Conservation (phyloP, 176 grass and related monocot species). For the Musa itinerans region DNA sequence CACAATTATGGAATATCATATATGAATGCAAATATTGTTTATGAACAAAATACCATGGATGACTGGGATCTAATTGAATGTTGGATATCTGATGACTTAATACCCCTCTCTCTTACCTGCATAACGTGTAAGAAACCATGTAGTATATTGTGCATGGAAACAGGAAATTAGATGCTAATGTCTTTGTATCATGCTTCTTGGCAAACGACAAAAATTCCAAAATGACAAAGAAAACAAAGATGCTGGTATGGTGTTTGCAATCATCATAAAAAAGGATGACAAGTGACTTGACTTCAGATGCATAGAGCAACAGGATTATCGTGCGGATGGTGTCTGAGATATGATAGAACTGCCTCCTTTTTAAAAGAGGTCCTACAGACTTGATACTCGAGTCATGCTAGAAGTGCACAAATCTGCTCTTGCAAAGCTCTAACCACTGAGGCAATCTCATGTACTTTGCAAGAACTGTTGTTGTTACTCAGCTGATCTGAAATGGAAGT, state of each 20-base stretch:
- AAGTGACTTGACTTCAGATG: neutral
- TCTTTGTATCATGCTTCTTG: neutral
- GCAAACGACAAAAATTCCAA: neutral
- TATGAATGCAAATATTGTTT: neutral
- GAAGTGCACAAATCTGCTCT: slow-evolving; percentile 37
- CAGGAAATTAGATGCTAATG: neutral
- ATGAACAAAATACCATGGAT: slow-evolving; percentile 32
- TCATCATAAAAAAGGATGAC: too few relatives aligned
- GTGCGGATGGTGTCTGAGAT: neutral
- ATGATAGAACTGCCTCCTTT: slow-evolving; percentile 41
- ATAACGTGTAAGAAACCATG: slow-evolving; percentile 10
- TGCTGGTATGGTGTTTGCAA: neutral
- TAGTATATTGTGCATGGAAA: too few relatives aligned
- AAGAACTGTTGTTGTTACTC: slow-evolving; percentile 30
- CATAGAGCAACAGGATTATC: neutral
- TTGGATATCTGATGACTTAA: slow-evolving; percentile 38
- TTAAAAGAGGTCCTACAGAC: slow-evolving; percentile 41
- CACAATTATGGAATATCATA: neutral
- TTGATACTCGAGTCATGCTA: slow-evolving; percentile 54
- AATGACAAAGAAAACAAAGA: neutral
- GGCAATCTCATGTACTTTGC: slow-evolving; percentile 63
- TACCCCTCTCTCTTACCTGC: slow-evolving; percentile 40
- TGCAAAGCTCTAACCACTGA: slow-evolving; percentile 39
- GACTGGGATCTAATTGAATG: slow-evolving; percentile 19
- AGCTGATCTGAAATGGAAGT: slow-evolving; percentile 41